Evolutionary conservation across 306 rosid species (phyloP).

Genomic region (Dalbergia cochinchinensis): DNA sequence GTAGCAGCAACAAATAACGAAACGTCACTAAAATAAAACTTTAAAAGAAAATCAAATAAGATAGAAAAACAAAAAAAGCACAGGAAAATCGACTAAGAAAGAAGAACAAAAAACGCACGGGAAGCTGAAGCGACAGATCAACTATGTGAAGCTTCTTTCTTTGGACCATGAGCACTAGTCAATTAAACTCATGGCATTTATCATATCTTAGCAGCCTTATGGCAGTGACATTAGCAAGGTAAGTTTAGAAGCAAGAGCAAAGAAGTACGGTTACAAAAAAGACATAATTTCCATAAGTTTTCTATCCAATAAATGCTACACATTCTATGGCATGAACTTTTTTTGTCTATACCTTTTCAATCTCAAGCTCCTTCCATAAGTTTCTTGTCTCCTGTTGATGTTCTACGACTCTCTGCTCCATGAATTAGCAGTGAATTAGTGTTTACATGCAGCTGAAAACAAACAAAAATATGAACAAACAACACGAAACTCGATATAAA

Average conservation of each 20-base stretch:
- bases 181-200: not conserved
- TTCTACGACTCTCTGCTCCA: slow-evolving; percentile 79
- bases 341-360: slow-evolving; percentile 82
- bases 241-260: not conserved
- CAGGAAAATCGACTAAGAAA: not conserved
- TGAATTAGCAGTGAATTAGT: slow-evolving; percentile 32
- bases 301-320: not conserved
- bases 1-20: slow-evolving; percentile 55
- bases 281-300: not conserved
- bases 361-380: slow-evolving; percentile 80
- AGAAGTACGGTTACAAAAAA: not conserved
- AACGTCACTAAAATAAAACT: slow-evolving; percentile 20
- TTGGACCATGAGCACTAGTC: slow-evolving; percentile 27
- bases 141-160: slow-evolving; percentile 25
- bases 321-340: slow-evolving; percentile 34
- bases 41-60: not conserved
- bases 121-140: slow-evolving; percentile 20
- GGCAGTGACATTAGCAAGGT: slow-evolving; percentile 28
- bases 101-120: not conserved
- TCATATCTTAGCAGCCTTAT: slow-evolving; percentile 35
- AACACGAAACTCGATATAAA: slow-evolving; percentile 27
- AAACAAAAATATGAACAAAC: slow-evolving; percentile 22
- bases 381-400: slow-evolving; percentile 72
- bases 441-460: slow-evolving; percentile 41
- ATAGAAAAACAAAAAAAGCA: not conserved